Percentiles rank a stretch among this genome's conserved stretches.
Conservation (phyloP, 306 rosid genomes). For the Trifolium dubium region DNA sequence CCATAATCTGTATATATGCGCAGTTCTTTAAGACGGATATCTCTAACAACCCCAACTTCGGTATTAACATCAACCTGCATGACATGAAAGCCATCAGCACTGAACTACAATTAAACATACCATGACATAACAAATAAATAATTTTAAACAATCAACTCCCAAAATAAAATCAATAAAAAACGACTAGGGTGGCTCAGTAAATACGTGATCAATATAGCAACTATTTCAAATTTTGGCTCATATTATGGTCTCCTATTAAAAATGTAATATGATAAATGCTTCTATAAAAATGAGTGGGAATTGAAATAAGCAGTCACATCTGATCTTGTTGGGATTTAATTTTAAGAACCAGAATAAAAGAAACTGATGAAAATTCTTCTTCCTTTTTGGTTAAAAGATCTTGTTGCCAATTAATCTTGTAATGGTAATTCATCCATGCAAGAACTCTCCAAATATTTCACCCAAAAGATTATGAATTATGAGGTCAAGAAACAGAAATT, state of each 20-base stretch:
- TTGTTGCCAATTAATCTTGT: background rate
- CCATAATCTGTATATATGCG: conserved; percentile 97
- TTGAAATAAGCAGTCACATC: background rate
- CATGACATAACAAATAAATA: background rate
- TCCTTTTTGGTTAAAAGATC: conserved; percentile 3
- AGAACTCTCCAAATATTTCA: background rate
- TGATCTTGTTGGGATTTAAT: background rate
- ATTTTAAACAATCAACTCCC: conserved; percentile 7
- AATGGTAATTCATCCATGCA: conserved; percentile 18
- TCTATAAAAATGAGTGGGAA: background rate
- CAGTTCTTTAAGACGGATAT: conserved; percentile 85
- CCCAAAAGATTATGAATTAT: background rate
- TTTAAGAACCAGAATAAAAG: background rate
- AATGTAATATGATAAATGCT: background rate
- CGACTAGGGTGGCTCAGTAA: background rate
- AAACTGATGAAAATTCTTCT: background rate
- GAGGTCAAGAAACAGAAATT: background rate
- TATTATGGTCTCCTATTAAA: background rate
- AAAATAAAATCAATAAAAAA: background rate
- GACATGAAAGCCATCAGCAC: conserved; percentile 45
- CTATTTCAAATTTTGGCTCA: background rate
- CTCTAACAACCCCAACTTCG: conserved; percentile 98
- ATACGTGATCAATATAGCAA: background rate
- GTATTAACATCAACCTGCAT: conserved; percentile 94
- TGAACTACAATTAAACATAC: conserved; percentile 21